Evolutionary conservation across 257 asterid species (phyloP), one percentile per base, ranked within the genome.

Genomic region (Echites panduratus): DNA sequence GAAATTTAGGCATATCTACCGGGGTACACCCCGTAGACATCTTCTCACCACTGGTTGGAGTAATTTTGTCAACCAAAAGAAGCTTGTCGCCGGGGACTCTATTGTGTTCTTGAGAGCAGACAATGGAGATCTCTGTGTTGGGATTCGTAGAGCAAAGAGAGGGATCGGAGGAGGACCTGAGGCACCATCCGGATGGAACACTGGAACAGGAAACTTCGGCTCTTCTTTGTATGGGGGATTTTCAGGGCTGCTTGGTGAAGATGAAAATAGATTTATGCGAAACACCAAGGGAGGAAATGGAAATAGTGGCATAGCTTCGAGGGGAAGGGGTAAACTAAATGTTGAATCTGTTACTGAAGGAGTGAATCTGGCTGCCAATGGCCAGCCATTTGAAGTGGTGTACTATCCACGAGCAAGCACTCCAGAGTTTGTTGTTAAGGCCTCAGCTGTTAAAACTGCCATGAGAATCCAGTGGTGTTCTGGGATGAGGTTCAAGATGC

Each of bases 401-500:
- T 87, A 85, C 73, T 87, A 87, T 80, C 97, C 97, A 0, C 90
- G 91, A 2, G 85, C 87, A 0, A 83, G 89, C 85, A 82, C 93
- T 2, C 97, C 97, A 17, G 97, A 90, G 83, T 90, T 90, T 69
- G 92, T 88, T 66, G 95, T 90, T 50, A 82, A 80, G 80, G 90
- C 84, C 67, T 72, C 88, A n/a, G 83, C 85, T 0, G 93, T 90
- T 20, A 77, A 79, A 82, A 80, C 83, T 47, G 93, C 95, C 4
- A 85, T 84, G 90, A 83, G 88, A 70, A 79, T 87, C 13, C 91
- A 79, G 38, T 90, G 93, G 91, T 80, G 83, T 59, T 66, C 97
- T 0, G 95, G 95, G 75, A 88, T 87, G 95, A 84, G 94, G 85
- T 89, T 89, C 70, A 89, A 89, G 86, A 89, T 89, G 96, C 89